Conservation (phyloP, 306 rosid genomes). For the Rubus parviflorus region DNA sequence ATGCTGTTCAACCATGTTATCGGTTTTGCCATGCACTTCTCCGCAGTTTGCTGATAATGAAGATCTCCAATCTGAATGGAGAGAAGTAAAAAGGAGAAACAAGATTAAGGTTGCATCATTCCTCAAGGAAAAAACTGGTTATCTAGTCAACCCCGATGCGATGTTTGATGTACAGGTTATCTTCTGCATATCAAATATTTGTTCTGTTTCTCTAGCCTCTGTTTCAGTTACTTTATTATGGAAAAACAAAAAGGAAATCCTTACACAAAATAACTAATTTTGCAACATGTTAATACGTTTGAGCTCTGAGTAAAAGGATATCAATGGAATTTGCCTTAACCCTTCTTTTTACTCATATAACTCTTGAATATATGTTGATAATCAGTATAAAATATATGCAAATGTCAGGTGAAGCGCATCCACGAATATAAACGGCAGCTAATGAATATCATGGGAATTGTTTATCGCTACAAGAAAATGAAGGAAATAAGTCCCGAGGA, state of each 20-base stretch:
- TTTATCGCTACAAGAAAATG: conserved; percentile 95
- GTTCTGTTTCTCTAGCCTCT: neutral
- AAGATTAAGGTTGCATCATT: conserved; percentile 73
- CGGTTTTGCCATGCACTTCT: conserved; percentile 2
- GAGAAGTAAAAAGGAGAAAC: conserved; percentile 68
- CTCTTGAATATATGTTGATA: neutral
- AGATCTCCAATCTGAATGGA: conserved; percentile 82
- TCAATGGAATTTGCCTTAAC: neutral
- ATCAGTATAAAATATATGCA: neutral
- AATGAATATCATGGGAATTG: conserved; percentile 81
- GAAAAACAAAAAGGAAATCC: neutral
- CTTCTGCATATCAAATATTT: neutral
- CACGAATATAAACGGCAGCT: conserved; percentile 94
- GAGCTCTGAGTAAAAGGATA: neutral
- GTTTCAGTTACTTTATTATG: neutral
- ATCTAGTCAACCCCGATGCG: conserved; percentile 76
- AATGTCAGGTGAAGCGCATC: conserved; percentile 86
- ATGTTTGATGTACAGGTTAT: conserved; percentile 88
- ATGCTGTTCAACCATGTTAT: neutral
- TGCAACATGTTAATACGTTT: neutral
- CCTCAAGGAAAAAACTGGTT: conserved; percentile 77
- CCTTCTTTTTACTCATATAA: neutral
- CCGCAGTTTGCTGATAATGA: conserved; percentile 73
- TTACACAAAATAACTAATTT: neutral
- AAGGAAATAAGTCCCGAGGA: conserved; percentile 83